Conservation (phyloP, 768 basidiomycete genomes). For the Gyrodon lividus region DNA sequence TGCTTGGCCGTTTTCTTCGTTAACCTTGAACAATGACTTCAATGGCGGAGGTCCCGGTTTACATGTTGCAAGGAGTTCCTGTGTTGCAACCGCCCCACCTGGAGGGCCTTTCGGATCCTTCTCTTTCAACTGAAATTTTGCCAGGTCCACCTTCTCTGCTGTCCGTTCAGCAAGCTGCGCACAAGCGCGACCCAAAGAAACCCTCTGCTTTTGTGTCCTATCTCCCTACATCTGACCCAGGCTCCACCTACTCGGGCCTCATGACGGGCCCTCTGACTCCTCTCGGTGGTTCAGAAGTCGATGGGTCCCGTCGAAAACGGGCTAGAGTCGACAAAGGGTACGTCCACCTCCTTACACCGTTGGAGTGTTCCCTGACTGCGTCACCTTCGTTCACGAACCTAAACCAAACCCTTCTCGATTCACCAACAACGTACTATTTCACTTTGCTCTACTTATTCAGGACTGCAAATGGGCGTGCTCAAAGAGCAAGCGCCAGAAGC, state of each 20-base stretch:
- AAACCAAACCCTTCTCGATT: slow-evolving; percentile 31
- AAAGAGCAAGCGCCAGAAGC: slow-evolving; percentile 69
- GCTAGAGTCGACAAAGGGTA: slow-evolving; percentile 73
- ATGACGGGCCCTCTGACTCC: slow-evolving; percentile 66
- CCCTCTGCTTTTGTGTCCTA: slow-evolving; percentile 69
- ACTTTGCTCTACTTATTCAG: slow-evolving; percentile 33
- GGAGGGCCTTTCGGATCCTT: slow-evolving; percentile 66
- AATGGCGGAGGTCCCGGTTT: slow-evolving; percentile 66
- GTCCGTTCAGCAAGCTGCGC: slow-evolving; percentile 65
- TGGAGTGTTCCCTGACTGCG: slow-evolving; percentile 23
- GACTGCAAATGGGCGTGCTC: slow-evolving; percentile 62
- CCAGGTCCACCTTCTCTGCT: slow-evolving; percentile 80
- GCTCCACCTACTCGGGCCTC: slow-evolving; percentile 82
- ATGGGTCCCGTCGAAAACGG: slow-evolving; percentile 70
- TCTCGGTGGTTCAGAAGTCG: slow-evolving; percentile 54
- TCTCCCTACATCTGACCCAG: slow-evolving; percentile 81
- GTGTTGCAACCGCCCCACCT: slow-evolving; percentile 77
- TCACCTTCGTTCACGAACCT: slow-evolving; percentile 15
- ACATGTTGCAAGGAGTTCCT: slow-evolving; percentile 69
- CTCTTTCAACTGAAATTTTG: slow-evolving; percentile 85
- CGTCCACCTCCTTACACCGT: slow-evolving; percentile 35
- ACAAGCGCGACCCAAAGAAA: slow-evolving; percentile 82
- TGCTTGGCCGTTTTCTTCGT: slow-evolving; percentile 24
- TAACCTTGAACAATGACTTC: slow-evolving; percentile 56
- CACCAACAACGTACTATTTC: slow-evolving; percentile 8